A percentile compares a stretch with the other conserved stretches of the same genome.
These are phyloP conservation scores for Phytophthora foliorum DNA, from an alignment of 352 stramenopile genomes.

Conservation along the genomic window DNA sequence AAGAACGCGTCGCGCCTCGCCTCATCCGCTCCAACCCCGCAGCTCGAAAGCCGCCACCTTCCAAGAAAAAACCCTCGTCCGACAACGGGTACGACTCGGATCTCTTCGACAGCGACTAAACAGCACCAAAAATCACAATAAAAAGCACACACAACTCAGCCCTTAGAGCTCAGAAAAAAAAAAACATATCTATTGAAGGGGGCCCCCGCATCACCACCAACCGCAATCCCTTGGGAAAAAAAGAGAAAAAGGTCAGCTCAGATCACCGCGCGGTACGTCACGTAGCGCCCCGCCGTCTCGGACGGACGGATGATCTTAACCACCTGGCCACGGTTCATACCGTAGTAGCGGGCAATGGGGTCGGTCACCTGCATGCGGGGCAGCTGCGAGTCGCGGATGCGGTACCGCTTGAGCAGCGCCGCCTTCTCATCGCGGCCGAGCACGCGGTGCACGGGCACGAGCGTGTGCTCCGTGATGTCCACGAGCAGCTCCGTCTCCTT, in stretches of 20 bases:
- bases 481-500: slow-evolving; percentile 99
- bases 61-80: slow-evolving; percentile 15
- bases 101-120: slow-evolving; percentile 67
- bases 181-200: slow-evolving; percentile 18
- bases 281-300: slow-evolving; percentile 99
- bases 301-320: slow-evolving; percentile 99
- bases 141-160: background rate
- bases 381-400: slow-evolving; percentile 99
- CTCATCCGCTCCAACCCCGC: slow-evolving; percentile 46
- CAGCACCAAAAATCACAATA: background rate
- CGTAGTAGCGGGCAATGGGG: slow-evolving; percentile 98
- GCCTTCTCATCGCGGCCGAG: slow-evolving; percentile 97
- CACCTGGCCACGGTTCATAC: slow-evolving; percentile 97
- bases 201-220: background rate
- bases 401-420: slow-evolving; percentile 98
- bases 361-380: slow-evolving; percentile 99
- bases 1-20: slow-evolving; percentile 54
- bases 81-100: slow-evolving; percentile 63
- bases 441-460: slow-evolving; percentile 99
- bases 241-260: slow-evolving; percentile 56
- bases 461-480: slow-evolving; percentile 99
- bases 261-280: slow-evolving; percentile 99
- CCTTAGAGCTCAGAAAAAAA: slow-evolving; percentile 9
- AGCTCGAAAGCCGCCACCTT: slow-evolving; percentile 2
- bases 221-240: background rate